Evolutionary conservation across 495 filamentous ascomycete genomes (phyloP).

Genomic region (Neurospora sp.): DNA sequence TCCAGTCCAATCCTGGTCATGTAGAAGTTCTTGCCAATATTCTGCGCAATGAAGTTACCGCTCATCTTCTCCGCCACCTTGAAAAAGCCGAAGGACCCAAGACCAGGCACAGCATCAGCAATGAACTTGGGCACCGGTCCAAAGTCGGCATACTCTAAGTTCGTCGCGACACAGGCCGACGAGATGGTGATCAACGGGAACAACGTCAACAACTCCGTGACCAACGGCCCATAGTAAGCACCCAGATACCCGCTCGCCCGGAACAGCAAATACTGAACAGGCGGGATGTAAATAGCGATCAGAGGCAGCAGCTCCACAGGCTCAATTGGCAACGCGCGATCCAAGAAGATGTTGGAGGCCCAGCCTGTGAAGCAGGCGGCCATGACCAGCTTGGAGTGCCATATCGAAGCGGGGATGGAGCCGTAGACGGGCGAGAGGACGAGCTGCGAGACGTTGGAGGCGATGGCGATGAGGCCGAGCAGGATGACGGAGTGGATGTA

Average conservation of each 20-base stretch:
- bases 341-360: constrained; percentile 43
- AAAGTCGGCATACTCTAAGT: constrained; percentile 52
- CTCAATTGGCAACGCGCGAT: constrained; percentile 29
- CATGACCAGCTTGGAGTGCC: constrained; percentile 57
- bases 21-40: constrained; percentile 50
- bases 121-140: constrained; percentile 42
- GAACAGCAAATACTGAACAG: constrained; percentile 58
- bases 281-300: constrained; percentile 63
- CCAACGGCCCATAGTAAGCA: constrained; percentile 56
- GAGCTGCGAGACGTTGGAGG: constrained; percentile 63
- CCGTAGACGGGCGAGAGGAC: constrained; percentile 81
- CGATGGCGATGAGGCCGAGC: constrained; percentile 59
- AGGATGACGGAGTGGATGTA: constrained; percentile 33
- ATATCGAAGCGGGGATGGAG: constrained; percentile 58
- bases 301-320: constrained; percentile 71
- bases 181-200: constrained; percentile 64
- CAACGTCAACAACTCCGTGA: constrained; percentile 62
- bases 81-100: constrained; percentile 56
- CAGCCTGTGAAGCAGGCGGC: constrained; percentile 53
- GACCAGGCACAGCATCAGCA: constrained; percentile 46
- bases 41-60: constrained; percentile 37
- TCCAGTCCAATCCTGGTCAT: constrained; percentile 66
- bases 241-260: constrained; percentile 53
- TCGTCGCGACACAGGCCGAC: constrained; percentile 51
- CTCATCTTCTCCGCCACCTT: constrained; percentile 44